phyloP scores from a whole-genome alignment of 2,329 filamentous ascomycete species.

The Pestalotiopsis sp. region DNA sequence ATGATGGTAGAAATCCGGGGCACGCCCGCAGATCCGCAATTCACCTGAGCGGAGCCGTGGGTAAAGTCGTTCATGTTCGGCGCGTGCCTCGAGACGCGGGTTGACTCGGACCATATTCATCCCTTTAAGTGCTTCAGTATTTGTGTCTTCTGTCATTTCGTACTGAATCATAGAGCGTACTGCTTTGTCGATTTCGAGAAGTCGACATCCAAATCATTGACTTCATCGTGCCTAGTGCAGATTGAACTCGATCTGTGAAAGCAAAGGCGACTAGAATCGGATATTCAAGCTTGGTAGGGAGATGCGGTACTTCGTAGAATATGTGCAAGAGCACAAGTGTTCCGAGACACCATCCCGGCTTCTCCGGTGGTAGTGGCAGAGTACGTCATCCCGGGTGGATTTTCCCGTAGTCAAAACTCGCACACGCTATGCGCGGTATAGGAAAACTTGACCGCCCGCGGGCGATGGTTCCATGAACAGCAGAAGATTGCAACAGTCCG shows the following conservation, averaged over 20 bases:
- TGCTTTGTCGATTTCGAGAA: too few relatives aligned
- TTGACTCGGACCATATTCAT: not conserved
- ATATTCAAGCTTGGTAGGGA: too few relatives aligned
- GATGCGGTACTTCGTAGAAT: not conserved
- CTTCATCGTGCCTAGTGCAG: too few relatives aligned
- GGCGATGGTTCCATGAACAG: not conserved
- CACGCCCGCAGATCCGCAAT: not conserved
- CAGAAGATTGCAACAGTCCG: not conserved
- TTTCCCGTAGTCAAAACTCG: not conserved
- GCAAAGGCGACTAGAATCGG: too few relatives aligned
- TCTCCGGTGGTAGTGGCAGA: not conserved
- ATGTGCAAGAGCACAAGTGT: not conserved
- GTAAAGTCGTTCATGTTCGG: not conserved
- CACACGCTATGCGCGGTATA: not conserved
- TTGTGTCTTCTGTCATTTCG: not conserved
- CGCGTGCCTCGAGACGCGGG: not conserved
- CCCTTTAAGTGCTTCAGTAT: not conserved
- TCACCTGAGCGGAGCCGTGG: not conserved
- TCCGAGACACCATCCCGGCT: not conserved
- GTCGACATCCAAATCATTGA: too few relatives aligned
- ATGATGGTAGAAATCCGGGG: not conserved
- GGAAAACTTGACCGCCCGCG: not conserved
- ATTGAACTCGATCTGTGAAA: too few relatives aligned
- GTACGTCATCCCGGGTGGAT: not conserved
- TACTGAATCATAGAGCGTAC: too few relatives aligned